Percentiles rank a stretch among this genome's conserved stretches.
phyloP scores from a whole-genome alignment of 1,139 yeast genomes.

The Kodamaea alishanica region DNA sequence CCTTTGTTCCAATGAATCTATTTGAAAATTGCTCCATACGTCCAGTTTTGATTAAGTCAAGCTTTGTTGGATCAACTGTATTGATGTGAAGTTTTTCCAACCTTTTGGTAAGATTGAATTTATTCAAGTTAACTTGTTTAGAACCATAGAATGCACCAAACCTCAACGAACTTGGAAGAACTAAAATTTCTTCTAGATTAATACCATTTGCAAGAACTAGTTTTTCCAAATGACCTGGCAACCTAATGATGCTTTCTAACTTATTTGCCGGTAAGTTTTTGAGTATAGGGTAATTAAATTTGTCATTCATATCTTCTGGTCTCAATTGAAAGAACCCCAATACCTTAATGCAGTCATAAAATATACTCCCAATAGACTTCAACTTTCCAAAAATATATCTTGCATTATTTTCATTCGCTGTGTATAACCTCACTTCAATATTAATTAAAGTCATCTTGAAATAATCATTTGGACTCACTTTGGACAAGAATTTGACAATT shows the following conservation, averaged over 20 bases:
- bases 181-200: slow-evolving; percentile 11
- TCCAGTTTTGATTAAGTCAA: slow-evolving; percentile 10
- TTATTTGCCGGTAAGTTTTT: not conserved
- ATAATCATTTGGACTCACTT: slow-evolving; percentile 2
- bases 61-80: slow-evolving; percentile 1
- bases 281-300: slow-evolving; percentile 4
- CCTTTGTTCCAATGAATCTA: slow-evolving; percentile 8
- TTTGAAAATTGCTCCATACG: slow-evolving; percentile 11
- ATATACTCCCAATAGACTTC: slow-evolving; percentile 3
- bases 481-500: slow-evolving; percentile 4
- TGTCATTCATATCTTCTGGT: slow-evolving; percentile 5
- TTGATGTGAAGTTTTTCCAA: slow-evolving; percentile 11
- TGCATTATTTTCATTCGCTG: slow-evolving; percentile 7
- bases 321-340: slow-evolving; percentile 12
- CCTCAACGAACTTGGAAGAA: slow-evolving; percentile 8
- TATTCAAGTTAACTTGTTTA: slow-evolving; percentile 10
- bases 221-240: slow-evolving; percentile 10
- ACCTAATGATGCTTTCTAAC: slow-evolving; percentile 3
- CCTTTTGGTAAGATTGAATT: slow-evolving; percentile 12
- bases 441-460: slow-evolving; percentile 5
- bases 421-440: slow-evolving; percentile 9
- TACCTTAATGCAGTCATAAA: slow-evolving; percentile 9
- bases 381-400: slow-evolving; percentile 8
- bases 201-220: slow-evolving; percentile 12
- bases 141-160: slow-evolving; percentile 10